Base-by-base conservation (phyloP, 164 flowering plant species). In the Taxillus chinensis region DNA sequence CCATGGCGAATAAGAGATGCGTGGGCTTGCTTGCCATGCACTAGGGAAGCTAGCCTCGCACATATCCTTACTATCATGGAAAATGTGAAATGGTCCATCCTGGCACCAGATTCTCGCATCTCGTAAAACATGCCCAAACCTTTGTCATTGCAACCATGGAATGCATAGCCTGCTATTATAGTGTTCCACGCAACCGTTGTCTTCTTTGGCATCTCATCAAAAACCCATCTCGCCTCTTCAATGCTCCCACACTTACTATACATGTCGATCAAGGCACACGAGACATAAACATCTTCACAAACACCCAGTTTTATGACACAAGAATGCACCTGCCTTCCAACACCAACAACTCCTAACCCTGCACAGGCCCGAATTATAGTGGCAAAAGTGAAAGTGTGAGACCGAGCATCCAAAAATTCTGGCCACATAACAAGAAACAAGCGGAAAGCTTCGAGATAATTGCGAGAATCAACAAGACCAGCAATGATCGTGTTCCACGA, bases 1-100 rank as follows among this genome's bases (percentile, higher is more conserved):
- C 90, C 90, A 64, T 73, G 77, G 17, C 84, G 82, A 45, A 85
- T 73, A 39, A 85, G 61, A 52, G 73, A 71, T 8, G 87, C 86
- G 69, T 83, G 87, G 55, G 83, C 84, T 73, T 85, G 87, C 69
- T 80, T 85, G n/a, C 82, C 86, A 67, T 73, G 83, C 43, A 77
- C 83, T 43, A 80, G 16, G 0, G 84, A 79, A 57, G 76, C 86
- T 59, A 83, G 51, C 69, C 86, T 77, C 0, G 84, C 45, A 61
- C 87, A 85, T 41, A 83, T 76, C 54, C 85, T 74, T 41, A 82
- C 55, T 45, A 85, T 63, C 4, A 75, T 78, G 7, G 90, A 85
- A 61, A 80, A 78, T 0, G 90, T 85, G 59, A 82, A 85, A 38
- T 80, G 87, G 75, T 82, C 87, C 80, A 78, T 71, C 63, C 71